Conservation (phyloP, 2,329 filamentous ascomycete genomes). For the Leptographium wingfieldii region DNA sequence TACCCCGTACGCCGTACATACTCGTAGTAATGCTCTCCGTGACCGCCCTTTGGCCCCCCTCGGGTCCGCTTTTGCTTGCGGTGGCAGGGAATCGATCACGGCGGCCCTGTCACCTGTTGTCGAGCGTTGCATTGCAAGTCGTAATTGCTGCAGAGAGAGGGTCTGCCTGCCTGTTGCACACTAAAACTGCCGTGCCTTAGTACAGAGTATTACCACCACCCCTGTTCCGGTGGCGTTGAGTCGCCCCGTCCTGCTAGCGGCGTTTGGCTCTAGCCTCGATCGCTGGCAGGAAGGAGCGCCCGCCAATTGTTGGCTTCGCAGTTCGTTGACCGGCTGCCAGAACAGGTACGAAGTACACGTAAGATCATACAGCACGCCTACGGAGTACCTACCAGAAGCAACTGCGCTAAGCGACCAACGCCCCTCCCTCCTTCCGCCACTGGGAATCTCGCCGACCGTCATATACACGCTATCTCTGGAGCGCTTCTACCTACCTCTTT, state of each 20-base stretch:
- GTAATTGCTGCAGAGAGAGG: neutral
- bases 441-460: neutral
- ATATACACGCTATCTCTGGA: neutral
- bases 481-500: neutral
- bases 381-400: neutral
- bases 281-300: neutral
- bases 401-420: neutral
- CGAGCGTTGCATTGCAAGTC: neutral
- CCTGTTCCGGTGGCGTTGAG: neutral
- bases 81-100: neutral
- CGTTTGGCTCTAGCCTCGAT: neutral
- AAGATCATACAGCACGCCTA: neutral
- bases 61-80: neutral
- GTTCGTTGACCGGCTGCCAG: slow-evolving; percentile 9
- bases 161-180: neutral
- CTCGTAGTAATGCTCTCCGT: neutral
- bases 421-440: slow-evolving; percentile 1
- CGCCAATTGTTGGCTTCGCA: slow-evolving; percentile 10
- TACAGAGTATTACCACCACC: neutral
- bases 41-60: neutral
- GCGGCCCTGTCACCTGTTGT: neutral
- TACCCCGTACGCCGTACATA: neutral
- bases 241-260: neutral
- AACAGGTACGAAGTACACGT: neutral
- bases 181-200: neutral